Evolutionary conservation across 257 asterid species (phyloP).

Genomic region (Salvia hispanica): DNA sequence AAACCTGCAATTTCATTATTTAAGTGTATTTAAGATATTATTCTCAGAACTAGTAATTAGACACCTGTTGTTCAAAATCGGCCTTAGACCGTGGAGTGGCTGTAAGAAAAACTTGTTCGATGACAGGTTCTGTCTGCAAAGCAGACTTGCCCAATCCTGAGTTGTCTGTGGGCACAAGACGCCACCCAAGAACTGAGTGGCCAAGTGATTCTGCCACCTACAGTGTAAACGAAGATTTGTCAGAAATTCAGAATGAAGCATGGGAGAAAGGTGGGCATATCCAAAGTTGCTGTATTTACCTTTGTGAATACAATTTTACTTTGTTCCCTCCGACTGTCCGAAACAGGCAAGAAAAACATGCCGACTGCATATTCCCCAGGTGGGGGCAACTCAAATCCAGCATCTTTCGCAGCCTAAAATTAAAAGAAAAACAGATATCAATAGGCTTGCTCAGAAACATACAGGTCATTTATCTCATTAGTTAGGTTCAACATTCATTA

Average conservation of each 20-base stretch:
- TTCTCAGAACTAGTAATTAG: slow-evolving; percentile 25
- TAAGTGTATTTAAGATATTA: slow-evolving; percentile 3
- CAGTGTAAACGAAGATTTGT: slow-evolving; percentile 10
- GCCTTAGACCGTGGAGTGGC: slow-evolving; percentile 74
- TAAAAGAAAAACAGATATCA: not conserved
- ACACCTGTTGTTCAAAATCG: slow-evolving; percentile 97
- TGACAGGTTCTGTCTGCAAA: slow-evolving; percentile 90
- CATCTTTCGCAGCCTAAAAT: slow-evolving; percentile 66
- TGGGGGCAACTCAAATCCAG: slow-evolving; percentile 87
- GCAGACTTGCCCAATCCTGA: slow-evolving; percentile 96
- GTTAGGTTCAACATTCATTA: slow-evolving; percentile 18
- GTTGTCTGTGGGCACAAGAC: slow-evolving; percentile 86
- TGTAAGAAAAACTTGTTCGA: slow-evolving; percentile 97
- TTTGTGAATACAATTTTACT: slow-evolving; percentile 84
- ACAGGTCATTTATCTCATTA: not conserved
- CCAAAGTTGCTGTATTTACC: slow-evolving; percentile 44
- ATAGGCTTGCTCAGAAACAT: not conserved
- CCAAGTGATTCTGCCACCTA: slow-evolving; percentile 99
- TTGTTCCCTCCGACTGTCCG: slow-evolving; percentile 83
- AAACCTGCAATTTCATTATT: not conserved
- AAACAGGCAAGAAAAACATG: slow-evolving; percentile 96
- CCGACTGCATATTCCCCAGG: slow-evolving; percentile 95
- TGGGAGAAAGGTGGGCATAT: not conserved
- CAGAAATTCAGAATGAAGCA: slow-evolving; percentile 10
- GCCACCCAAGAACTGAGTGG: slow-evolving; percentile 96